phyloP scores from a whole-genome alignment of 495 filamentous ascomycete genomes.

The Tuber brumale region DNA sequence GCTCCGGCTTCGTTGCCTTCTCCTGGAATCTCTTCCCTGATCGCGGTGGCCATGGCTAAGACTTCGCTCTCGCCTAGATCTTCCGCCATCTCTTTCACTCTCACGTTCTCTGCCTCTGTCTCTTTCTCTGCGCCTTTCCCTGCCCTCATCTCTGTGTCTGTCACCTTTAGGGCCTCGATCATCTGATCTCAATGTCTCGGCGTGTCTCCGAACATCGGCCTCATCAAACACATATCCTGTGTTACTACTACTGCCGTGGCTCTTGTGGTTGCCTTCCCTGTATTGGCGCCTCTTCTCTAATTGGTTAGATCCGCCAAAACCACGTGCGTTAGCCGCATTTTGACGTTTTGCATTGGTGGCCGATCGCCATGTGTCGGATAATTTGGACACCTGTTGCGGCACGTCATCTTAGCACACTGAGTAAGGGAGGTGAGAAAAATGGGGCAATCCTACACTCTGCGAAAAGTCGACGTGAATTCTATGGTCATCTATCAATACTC shows the following conservation, averaged over 20 bases:
- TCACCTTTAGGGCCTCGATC: constrained; percentile 17
- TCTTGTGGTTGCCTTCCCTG: constrained; percentile 58
- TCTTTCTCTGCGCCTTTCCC: constrained; percentile 28
- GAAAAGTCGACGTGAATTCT: constrained; percentile 98
- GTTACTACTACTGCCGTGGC: constrained; percentile 46
- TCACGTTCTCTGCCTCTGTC: constrained; percentile 16
- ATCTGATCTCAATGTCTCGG: constrained; percentile 40
- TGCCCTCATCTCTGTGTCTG: constrained; percentile 32
- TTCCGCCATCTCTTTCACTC: constrained; percentile 14
- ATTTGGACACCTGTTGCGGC: constrained; percentile 57
- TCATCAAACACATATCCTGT: constrained; percentile 83
- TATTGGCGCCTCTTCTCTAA: constrained; percentile 90
- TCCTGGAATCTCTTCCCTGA: background rate
- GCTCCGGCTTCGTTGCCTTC: constrained; percentile 32
- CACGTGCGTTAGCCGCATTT: constrained; percentile 49
- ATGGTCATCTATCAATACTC: constrained; percentile 91
- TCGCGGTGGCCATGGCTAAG: constrained; percentile 10
- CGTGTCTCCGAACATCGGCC: constrained; percentile 52
- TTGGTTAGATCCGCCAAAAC: constrained; percentile 80
- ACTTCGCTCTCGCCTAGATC: constrained; percentile 32
- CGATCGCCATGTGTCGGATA: constrained; percentile 85
- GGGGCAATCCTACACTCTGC: constrained; percentile 63
- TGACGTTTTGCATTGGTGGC: constrained; percentile 79
- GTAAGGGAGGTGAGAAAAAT: background rate
- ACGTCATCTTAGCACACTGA: constrained; percentile 36